Evolutionary conservation across 1,284 basidiomycete genomes (phyloP).

Genomic region (Cryptococcus sp.): DNA sequence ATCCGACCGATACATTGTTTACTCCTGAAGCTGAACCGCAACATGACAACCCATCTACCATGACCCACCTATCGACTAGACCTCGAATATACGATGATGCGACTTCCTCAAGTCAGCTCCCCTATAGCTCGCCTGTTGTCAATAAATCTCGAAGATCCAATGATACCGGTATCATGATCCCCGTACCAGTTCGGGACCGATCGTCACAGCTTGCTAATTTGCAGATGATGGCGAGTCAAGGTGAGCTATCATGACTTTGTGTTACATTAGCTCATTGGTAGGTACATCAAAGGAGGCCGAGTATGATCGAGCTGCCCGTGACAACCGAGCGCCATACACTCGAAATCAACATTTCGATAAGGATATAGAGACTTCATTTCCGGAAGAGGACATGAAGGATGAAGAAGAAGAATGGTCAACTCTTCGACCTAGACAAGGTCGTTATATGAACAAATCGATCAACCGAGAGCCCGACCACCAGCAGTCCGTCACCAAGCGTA

Average conservation of each 20-base stretch:
- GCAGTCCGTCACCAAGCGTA: too few relatives aligned
- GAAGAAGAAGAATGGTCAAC: neutral
- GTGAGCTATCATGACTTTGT: too few relatives aligned
- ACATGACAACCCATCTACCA: slow-evolving; percentile 5
- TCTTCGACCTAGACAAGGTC: neutral
- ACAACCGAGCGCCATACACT: too few relatives aligned
- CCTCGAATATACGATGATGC: neutral
- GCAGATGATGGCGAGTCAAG: neutral
- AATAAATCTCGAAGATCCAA: neutral
- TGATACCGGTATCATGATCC: neutral
- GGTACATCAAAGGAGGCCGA: neutral
- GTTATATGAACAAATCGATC: neutral
- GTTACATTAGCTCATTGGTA: too few relatives aligned
- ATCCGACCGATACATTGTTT: neutral
- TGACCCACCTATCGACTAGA: slow-evolving; percentile 6
- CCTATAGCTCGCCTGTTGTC: slow-evolving; percentile 24
- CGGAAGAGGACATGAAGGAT: neutral
- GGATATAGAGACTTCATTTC: too few relatives aligned
- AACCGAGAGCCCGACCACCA: neutral
- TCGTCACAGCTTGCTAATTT: neutral
- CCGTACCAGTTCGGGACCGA: neutral
- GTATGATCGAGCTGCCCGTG: too few relatives aligned
- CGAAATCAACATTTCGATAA: too few relatives aligned
- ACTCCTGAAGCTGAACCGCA: neutral
- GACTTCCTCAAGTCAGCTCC: slow-evolving; percentile 12